Percentiles rank a stretch among this genome's conserved stretches.
These are phyloP conservation scores for Fusarium nanum DNA, from an alignment of 2,329 filamentous ascomycete species.

Conservation along the genomic window DNA sequence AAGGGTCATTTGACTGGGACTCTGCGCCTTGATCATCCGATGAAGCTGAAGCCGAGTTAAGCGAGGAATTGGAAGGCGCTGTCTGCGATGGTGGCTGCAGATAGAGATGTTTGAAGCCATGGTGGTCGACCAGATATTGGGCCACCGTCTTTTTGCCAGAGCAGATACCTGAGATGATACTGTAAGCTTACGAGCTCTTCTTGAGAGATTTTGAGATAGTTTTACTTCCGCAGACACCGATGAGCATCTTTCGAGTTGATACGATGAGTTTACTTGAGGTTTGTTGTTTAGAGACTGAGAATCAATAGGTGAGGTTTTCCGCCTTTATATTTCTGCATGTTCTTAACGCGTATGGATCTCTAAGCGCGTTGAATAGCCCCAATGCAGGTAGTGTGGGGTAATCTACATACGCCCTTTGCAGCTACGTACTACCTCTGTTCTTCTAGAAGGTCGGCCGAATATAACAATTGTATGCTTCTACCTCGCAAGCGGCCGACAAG, in stretches of 20 bases:
- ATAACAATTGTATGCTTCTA: background rate
- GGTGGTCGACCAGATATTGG: constrained; percentile 84
- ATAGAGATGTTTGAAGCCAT: constrained; percentile 81
- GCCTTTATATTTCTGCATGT: constrained; percentile 14
- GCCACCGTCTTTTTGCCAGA: constrained; percentile 92
- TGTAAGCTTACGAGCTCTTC: constrained; percentile 21
- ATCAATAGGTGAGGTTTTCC: constrained; percentile 5
- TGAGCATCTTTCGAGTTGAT: constrained; percentile 68
- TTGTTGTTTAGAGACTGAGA: background rate
- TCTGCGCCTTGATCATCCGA: constrained; percentile 23
- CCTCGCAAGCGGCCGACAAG: constrained; percentile 17
- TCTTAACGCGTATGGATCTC: constrained; percentile 27
- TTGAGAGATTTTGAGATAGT: background rate
- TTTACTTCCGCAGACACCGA: constrained; percentile 80
- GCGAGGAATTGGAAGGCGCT: constrained; percentile 12
- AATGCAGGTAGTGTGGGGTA: constrained; percentile 30
- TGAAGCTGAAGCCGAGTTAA: constrained; percentile 16
- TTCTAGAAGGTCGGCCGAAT: constrained; percentile 34
- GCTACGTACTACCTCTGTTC: background rate
- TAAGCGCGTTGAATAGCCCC: constrained; percentile 28
- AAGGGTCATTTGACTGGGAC: constrained; percentile 17
- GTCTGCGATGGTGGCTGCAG: constrained; percentile 54
- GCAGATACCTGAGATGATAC: constrained; percentile 77
- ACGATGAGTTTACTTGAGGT: background rate
- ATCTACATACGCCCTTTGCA: background rate